Conservation (phyloP, 345 rosid species). For the Salix caprea region DNA sequence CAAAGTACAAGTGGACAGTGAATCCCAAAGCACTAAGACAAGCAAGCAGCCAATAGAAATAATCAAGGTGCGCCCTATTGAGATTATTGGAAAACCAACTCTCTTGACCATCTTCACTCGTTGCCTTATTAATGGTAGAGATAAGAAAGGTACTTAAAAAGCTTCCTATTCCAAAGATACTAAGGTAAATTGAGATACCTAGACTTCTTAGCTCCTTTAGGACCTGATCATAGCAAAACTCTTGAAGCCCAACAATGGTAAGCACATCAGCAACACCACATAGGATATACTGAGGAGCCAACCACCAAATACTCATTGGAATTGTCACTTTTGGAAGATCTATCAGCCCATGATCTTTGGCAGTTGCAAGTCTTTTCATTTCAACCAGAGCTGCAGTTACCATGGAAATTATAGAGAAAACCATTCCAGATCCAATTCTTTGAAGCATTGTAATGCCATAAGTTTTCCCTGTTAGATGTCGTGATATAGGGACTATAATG, state of each 20-base stretch:
- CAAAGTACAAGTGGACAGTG: background rate
- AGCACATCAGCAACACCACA: background rate
- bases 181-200: background rate
- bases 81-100: constrained; percentile 2
- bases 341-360: background rate
- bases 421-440: constrained; percentile 16
- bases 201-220: constrained; percentile 1
- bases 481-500: constrained; percentile 11
- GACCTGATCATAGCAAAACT: constrained; percentile 5
- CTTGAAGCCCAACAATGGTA: constrained; percentile 1
- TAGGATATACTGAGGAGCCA: background rate
- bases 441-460: constrained; percentile 21
- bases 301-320: background rate
- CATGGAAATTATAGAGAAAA: constrained; percentile 14
- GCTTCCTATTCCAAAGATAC: background rate
- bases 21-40: background rate
- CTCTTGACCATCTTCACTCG: background rate
- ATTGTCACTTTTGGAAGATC: background rate
- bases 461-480: constrained; percentile 11
- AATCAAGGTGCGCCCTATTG: constrained; percentile 5
- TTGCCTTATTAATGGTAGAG: background rate
- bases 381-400: background rate
- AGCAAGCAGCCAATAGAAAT: constrained; percentile 4
- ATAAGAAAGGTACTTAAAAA: constrained; percentile 5
- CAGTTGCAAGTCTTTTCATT: background rate